Conservation (phyloP, 148 eudicot species). For the Suaeda aralocaspica region DNA sequence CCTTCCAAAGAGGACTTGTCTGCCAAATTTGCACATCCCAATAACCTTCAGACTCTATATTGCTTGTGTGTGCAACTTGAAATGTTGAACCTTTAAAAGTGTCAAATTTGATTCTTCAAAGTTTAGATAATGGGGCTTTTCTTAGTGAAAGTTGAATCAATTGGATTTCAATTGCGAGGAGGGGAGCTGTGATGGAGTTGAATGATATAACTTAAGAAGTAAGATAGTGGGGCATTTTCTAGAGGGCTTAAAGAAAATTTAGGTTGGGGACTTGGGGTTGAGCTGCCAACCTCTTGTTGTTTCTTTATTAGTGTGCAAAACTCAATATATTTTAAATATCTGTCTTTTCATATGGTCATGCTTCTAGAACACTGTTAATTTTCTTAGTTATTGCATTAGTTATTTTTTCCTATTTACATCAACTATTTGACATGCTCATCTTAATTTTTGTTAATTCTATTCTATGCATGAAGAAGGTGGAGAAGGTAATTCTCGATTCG, state of each 20-base stretch:
- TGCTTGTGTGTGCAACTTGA: background rate
- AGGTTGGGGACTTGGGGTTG: no score
- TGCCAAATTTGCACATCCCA: background rate
- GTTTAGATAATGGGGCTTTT: background rate
- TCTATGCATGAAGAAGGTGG: conserved; percentile 45
- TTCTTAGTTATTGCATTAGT: background rate
- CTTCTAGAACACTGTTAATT: background rate
- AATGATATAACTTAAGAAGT: background rate
- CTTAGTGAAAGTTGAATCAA: background rate
- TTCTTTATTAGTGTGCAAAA: background rate
- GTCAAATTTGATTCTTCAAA: background rate
- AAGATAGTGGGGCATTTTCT: background rate
- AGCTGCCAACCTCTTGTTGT: background rate
- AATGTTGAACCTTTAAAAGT: background rate
- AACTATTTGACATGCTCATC: conserved; percentile 1
- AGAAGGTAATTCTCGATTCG: conserved; percentile 72
- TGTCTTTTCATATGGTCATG: background rate
- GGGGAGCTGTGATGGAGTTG: background rate
- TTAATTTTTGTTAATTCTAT: conserved; percentile 13
- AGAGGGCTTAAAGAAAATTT: background rate
- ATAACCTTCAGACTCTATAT: background rate
- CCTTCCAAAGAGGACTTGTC: background rate
- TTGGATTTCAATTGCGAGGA: background rate
- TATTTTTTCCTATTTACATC: background rate
- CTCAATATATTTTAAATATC: background rate